Evolutionary conservation across 148 eudicot genomes (phyloP), one percentile per base, ranked within the genome.

Genomic region (Pouteria glomerata): DNA sequence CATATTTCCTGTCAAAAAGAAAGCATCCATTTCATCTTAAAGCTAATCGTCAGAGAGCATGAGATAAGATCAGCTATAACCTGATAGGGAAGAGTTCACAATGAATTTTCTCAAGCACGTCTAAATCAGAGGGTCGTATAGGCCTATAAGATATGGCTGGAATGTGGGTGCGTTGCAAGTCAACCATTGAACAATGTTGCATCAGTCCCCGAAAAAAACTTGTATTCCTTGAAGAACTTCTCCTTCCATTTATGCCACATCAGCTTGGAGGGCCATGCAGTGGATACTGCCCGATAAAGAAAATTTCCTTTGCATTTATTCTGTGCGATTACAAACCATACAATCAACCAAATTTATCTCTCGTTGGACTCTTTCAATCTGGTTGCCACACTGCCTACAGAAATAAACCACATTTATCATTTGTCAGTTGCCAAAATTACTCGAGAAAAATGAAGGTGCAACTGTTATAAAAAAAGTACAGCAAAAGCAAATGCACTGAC

Each of bases 61-160:
- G 23, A 57, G 42, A 67, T 26, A 26, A 41, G 37, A 69, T 65
- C 30, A 57, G 48, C 60, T 77, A n/a, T n/a, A 27, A 91, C 98
- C 98, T 89, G 71, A 95, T 90, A 66, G 99, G 99, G 68, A 95
- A 95, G 19, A 95, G 81, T 77, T 92, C 88, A 26, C 82, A 75
- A 72, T 95, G 99, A 57, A 90, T 74, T 75, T 87, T 86, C 74
- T 81, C 82, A 67, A 95, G 85, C 70, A 86, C 80, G 26, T 74
- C 81, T 26, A 86, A 73, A 79, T 95, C 99, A 56, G 97, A 88
- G 53, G 97, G 88, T 61, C 57, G 74, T 41, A 95, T 83, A 26
- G 90, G 90, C 84, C 99, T 87, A 80, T 89, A 95, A 21, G 79
- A 69, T 76, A 92, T 82, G 52, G 74, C 74, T 35, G 99, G 90